Base-by-base conservation (phyloP, 2,329 filamentous ascomycete genomes). In the Xylaria sp. region DNA sequence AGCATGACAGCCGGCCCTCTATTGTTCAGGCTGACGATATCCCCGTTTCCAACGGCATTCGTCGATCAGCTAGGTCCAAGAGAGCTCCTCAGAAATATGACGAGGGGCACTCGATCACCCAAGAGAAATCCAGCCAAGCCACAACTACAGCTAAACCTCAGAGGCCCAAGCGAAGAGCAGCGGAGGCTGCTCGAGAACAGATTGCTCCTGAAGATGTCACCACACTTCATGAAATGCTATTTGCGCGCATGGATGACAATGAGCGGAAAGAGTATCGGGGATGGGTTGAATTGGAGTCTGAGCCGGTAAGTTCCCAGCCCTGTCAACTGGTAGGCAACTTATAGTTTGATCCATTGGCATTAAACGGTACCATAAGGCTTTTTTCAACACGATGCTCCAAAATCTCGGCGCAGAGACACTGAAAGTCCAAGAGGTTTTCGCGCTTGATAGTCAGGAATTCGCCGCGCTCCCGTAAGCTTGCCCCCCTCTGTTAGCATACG, bases 251-350 rank as follows among this genome's bases (percentile, higher is more conserved):
- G 60, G 78, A 77, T 3, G 71, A 76, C 5, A 76, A 83, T 31
- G 87, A 91, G 69, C 81, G 84, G 23, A 76, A 82, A 25, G 81
- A 83, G 31, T 93, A 89, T 87, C 82, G 86, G 52, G 89, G 90
- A 23, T 94, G 90, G 87, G 85, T 89, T 61, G 93, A 97, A 72
- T 84, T 98, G 52, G 93, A 97, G 77, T 96, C 92, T 6, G 93
- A 97, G 65, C 94, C 94, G 7, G 92, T 92, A 77, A 77, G 85
- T 73, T 42, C 2, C 28, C 14, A 38, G 6, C 45, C 17, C 28
- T 25, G 0, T 38, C 64, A n/a, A 57, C 35, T 35, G 19, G 25
- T 7, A 11, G n/a, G 35, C 8, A 23, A 17, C 46, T 12, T 47
- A 57, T 66, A 72, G 47, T 74, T 35, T 14, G 7, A 40, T 25